phyloP scores from a whole-genome alignment of 176 grass and related monocot species.

The Canna indica region DNA sequence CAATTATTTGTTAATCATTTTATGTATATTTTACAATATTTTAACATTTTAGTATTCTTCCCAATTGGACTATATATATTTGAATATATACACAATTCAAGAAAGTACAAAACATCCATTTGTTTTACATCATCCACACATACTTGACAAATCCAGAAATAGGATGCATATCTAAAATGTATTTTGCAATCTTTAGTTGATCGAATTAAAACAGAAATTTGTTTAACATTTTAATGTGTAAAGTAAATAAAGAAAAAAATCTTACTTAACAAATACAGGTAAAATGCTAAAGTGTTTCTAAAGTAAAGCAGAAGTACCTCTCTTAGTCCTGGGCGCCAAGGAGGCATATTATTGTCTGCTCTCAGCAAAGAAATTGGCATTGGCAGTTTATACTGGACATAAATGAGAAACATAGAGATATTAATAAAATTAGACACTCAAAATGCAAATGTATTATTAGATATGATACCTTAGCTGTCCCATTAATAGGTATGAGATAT shows the following conservation, averaged over 20 bases:
- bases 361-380: slow-evolving; percentile 63
- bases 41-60: no score
- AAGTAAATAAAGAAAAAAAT: neutral
- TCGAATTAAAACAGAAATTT: neutral
- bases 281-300: neutral
- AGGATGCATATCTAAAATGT: no score
- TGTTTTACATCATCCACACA: no score
- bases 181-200: neutral
- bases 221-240: neutral
- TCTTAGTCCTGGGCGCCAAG: slow-evolving; percentile 70
- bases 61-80: no score
- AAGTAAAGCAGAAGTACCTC: slow-evolving; percentile 43
- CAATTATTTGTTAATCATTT: no score
- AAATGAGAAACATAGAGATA: slow-evolving; percentile 19
- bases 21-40: no score
- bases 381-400: slow-evolving; percentile 81
- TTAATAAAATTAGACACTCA: neutral
- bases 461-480: neutral
- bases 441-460: slow-evolving; percentile 3
- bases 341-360: slow-evolving; percentile 88
- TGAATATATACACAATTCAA: no score
- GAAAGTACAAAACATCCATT: no score
- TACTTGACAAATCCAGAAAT: no score
- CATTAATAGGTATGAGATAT: neutral
- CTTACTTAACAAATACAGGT: neutral